Evolutionary conservation across 2,329 filamentous ascomycete species (phyloP).

Genomic region (Bipolaris victoriae): DNA sequence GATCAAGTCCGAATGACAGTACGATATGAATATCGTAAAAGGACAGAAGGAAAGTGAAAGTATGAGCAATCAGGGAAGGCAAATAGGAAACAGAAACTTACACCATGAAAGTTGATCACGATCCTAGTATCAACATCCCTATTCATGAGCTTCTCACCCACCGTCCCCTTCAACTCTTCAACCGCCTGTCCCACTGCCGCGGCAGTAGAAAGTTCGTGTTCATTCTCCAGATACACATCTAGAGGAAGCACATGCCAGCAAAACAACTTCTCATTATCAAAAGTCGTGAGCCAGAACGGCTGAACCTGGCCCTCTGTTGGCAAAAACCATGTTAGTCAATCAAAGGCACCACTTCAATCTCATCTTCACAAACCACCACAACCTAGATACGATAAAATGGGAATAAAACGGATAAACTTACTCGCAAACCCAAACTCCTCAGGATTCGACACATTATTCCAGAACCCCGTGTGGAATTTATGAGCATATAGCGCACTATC

Average conservation of each 20-base stretch:
- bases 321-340: neutral
- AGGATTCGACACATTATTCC: conserved; percentile 74
- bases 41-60: neutral
- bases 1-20: neutral
- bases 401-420: conserved; percentile 47
- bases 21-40: neutral
- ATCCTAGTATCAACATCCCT: conserved; percentile 59
- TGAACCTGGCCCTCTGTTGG: conserved; percentile 80
- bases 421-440: conserved; percentile 87
- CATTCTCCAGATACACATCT: conserved; percentile 74
- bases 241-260: conserved; percentile 91
- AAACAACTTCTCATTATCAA: conserved; percentile 79
- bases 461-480: conserved; percentile 74
- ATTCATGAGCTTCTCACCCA: conserved; percentile 59
- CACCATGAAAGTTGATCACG: conserved; percentile 68
- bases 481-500: conserved; percentile 81
- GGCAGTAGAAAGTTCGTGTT: conserved; percentile 59
- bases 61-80: no score
- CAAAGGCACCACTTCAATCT: neutral
- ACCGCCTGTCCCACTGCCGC: conserved; percentile 48
- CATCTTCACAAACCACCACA: neutral
- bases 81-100: conserved; percentile 47
- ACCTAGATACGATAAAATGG: neutral
- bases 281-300: conserved; percentile 77
- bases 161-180: conserved; percentile 55